phyloP scores from a whole-genome alignment of 2,329 filamentous ascomycete genomes.

The Curvularia sp. region DNA sequence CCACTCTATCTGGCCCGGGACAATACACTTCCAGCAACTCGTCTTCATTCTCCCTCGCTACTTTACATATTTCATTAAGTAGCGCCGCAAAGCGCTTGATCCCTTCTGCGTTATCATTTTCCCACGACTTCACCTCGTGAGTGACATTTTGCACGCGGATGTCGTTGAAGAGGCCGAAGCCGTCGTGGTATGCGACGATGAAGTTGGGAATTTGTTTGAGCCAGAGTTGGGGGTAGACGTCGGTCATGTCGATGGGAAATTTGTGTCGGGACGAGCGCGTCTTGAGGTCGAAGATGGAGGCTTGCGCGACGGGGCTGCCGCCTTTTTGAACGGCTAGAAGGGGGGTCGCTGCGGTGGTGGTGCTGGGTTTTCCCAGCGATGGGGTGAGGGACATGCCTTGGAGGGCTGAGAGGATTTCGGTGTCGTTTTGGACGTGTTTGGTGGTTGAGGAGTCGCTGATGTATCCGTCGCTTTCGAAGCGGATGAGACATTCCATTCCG shows the following conservation, averaged over 20 bases:
- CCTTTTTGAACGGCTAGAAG: slow-evolving; percentile 26
- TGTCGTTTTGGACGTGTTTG: not conserved
- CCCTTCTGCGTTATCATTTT: slow-evolving; percentile 45
- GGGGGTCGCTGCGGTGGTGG: not conserved
- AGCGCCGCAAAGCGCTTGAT: slow-evolving; percentile 40
- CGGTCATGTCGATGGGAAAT: slow-evolving; percentile 46
- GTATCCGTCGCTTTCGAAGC: slow-evolving; percentile 68
- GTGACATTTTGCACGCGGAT: slow-evolving; percentile 51
- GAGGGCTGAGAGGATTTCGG: slow-evolving; percentile 24
- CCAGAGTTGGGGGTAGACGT: slow-evolving; percentile 58
- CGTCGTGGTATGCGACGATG: slow-evolving; percentile 59
- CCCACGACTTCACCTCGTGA: slow-evolving; percentile 52
- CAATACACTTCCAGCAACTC: slow-evolving; percentile 47
- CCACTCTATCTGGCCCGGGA: slow-evolving; percentile 38
- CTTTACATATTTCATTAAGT: slow-evolving; percentile 40
- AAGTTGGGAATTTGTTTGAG: slow-evolving; percentile 60
- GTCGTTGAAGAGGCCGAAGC: slow-evolving; percentile 53
- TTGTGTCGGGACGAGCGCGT: slow-evolving; percentile 53
- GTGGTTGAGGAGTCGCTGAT: slow-evolving; percentile 25
- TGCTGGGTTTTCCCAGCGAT: not conserved
- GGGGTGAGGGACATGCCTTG: slow-evolving; percentile 16
- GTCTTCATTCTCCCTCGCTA: slow-evolving; percentile 29
- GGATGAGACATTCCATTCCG: slow-evolving; percentile 59
- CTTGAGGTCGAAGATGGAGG: slow-evolving; percentile 61
- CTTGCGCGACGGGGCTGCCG: slow-evolving; percentile 49